Conservation (phyloP, 768 basidiomycete species). For the Rubroboletus pulcherrimus region DNA sequence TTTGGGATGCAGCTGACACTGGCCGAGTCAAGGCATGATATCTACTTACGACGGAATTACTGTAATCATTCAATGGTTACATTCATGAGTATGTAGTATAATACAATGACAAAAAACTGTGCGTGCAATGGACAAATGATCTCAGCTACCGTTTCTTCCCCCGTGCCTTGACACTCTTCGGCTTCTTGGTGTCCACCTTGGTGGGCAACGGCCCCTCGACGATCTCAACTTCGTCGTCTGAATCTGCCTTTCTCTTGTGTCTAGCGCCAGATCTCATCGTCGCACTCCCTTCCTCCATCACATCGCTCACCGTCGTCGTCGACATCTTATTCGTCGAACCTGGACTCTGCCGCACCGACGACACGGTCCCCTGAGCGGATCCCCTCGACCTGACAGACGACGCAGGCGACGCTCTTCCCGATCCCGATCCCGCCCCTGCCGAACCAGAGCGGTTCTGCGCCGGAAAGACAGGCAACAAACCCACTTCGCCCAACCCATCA, state of each 20-base stretch:
- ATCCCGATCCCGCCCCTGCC: slow-evolving; percentile 15
- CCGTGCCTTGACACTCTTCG: slow-evolving; percentile 33
- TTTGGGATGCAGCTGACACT: no score
- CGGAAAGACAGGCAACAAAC: slow-evolving; percentile 24
- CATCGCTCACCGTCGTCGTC: slow-evolving; percentile 42
- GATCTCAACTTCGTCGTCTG: slow-evolving; percentile 57
- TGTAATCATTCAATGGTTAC: no score
- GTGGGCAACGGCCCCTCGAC: slow-evolving; percentile 43
- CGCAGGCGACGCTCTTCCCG: slow-evolving; percentile 43
- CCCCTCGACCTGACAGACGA: slow-evolving; percentile 47
- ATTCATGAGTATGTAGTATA: background rate
- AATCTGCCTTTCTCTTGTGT: slow-evolving; percentile 50
- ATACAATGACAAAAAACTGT: background rate
- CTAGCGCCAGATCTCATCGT: background rate
- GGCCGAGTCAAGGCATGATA: no score
- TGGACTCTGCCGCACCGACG: slow-evolving; percentile 47
- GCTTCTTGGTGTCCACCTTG: slow-evolving; percentile 36
- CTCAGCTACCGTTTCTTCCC: slow-evolving; percentile 39
- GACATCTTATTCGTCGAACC: slow-evolving; percentile 39
- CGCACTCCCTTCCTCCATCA: slow-evolving; percentile 39
- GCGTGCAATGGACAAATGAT: background rate
- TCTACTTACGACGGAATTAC: no score
- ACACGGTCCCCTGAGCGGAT: slow-evolving; percentile 27
- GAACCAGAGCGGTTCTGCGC: slow-evolving; percentile 15
- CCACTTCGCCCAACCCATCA: slow-evolving; percentile 31